These are phyloP conservation scores for Polytrichum formosum DNA, from an alignment of 225 moss, liverwort and hornwort genomes.

Conservation along the genomic window DNA sequence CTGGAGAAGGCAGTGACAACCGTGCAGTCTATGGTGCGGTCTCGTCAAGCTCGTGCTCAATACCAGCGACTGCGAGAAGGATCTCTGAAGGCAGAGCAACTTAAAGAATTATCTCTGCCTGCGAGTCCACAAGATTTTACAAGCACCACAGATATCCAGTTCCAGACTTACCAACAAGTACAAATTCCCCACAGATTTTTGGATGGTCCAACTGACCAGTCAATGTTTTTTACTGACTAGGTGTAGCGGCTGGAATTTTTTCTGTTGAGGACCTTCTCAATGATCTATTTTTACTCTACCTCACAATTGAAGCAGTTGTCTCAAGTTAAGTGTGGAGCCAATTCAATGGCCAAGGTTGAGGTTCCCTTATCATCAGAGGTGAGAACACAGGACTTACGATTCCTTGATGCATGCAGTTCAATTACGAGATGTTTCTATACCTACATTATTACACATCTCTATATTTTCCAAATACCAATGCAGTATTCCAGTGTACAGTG, in stretches of 20 bases:
- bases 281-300: neutral
- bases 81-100: constrained; percentile 34
- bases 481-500: no score
- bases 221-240: constrained; percentile 37
- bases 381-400: constrained; percentile 5
- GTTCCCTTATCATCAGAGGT: constrained; percentile 14
- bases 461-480: no score
- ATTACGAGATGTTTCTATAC: no score
- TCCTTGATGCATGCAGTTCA: neutral
- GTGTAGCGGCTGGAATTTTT: neutral
- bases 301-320: constrained; percentile 15
- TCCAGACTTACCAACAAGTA: constrained; percentile 26
- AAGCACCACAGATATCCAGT: constrained; percentile 21
- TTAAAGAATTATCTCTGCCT: constrained; percentile 19
- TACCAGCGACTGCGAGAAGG: constrained; percentile 58
- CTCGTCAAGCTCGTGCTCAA: constrained; percentile 44
- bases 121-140: constrained; percentile 32
- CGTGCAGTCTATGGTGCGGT: constrained; percentile 57
- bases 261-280: constrained; percentile 13
- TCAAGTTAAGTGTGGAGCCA: constrained; percentile 8
- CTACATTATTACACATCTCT: no score
- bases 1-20: constrained; percentile 55
- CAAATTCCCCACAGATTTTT: constrained; percentile 26
- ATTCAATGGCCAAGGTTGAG: constrained; percentile 5
- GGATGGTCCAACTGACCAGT: constrained; percentile 34